Evolutionary conservation across 1,139 yeast genomes (phyloP), one percentile per base, ranked within the genome.

Genomic region (Diutina catenulata): DNA sequence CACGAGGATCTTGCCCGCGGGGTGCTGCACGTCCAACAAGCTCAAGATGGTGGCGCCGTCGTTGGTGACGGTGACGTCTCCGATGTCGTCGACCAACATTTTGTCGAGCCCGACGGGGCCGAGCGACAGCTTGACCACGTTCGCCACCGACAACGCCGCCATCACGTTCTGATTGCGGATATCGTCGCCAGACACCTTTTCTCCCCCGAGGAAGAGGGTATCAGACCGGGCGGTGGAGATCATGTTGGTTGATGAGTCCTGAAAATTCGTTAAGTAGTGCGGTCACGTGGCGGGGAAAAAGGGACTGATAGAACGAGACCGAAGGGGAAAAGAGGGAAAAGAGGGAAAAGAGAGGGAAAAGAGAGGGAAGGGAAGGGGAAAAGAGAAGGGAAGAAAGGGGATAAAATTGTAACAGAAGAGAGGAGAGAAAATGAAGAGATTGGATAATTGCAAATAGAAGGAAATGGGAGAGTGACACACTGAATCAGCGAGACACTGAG

Each of bases 61-160:
- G 56, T 93, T 93, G 39, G 99, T 93, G 40, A 93, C 97, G 5
- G 96, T 88, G 37, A 93, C 97, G 62, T 93, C 99, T 44, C 98
- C 98, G 62, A 93, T 93, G 56, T 93, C 98, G 60, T 93, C 99
- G 37, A 93, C 99, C 43, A 93, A 71, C 96, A 93, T 91, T 66
- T 93, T 93, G 62, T 93, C 99, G 41, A 93, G 70, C 19, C 99
- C 99, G 31, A 91, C 98, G 7, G 99, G 99, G 5, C 99, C 99
- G 44, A 93, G 67, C 3, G 97, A 87, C 16, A 96, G 81, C 60
- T 91, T 93, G 47, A 93, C 96, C 35, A 93, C 96, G 58, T 93
- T 93, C 48, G 98, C 95, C 40, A 93, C 95, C 3, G 96, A 91
- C 56, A 79, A 86, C 19, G 97, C 94, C 9, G 98, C 98, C 52